phyloP scores from a whole-genome alignment of 345 rosid species.

The Zanthoxylum bungeanum region DNA sequence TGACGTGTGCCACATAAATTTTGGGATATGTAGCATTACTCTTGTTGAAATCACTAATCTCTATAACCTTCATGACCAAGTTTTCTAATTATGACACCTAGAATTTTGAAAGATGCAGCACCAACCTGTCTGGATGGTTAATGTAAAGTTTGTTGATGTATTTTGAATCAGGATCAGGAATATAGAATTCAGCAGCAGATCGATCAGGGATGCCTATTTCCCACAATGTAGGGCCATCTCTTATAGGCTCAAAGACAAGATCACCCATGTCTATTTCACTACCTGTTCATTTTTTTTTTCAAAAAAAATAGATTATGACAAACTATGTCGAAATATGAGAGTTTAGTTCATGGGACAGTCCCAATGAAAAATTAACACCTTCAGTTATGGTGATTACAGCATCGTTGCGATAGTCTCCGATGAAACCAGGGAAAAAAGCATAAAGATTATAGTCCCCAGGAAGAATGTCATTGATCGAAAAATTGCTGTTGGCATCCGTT shows the following conservation, averaged over 20 bases:
- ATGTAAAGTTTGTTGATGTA: constrained; percentile 62
- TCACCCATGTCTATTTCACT: constrained; percentile 50
- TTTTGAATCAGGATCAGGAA: constrained; percentile 70
- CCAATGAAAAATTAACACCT: constrained; percentile 35
- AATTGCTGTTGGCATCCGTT: constrained; percentile 56
- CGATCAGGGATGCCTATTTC: constrained; percentile 85
- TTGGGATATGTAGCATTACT: too few species aligned
- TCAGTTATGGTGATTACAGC: constrained; percentile 33
- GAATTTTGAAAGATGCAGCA: background rate
- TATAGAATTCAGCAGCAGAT: constrained; percentile 65
- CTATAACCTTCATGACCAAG: background rate
- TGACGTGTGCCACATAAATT: too few species aligned
- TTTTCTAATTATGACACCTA: background rate
- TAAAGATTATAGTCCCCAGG: constrained; percentile 64
- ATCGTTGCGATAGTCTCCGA: constrained; percentile 63
- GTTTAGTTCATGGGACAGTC: background rate
- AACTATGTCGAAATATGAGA: background rate
- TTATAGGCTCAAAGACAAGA: constrained; percentile 56
- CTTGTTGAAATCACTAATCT: too few species aligned
- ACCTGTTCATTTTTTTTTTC: constrained; percentile 30
- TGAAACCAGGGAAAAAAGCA: constrained; percentile 67
- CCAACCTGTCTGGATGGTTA: constrained; percentile 61
- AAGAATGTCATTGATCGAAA: constrained; percentile 39
- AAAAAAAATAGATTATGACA: background rate
- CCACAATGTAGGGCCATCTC: constrained; percentile 88